Evolutionary conservation across 352 stramenopile species (phyloP), one percentile per base, ranked within the genome.

Genomic region (Globisporangium acanthophoron): DNA sequence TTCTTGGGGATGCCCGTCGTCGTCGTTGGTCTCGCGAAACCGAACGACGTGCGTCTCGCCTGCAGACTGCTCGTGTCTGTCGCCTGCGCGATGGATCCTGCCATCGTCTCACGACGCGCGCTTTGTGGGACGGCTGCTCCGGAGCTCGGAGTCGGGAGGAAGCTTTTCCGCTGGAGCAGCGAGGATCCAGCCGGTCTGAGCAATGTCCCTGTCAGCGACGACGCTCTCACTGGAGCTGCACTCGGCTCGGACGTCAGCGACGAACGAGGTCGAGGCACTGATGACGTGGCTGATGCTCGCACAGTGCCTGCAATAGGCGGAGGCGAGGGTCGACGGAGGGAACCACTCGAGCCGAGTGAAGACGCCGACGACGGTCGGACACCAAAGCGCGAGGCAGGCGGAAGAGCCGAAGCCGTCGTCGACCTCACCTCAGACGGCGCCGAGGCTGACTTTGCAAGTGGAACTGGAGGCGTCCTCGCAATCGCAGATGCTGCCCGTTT

Each of bases 401-500:
- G 56, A 15, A 37, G 59, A 24, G 29, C 8, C 24, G 45, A 37
- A 2, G 45, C 15, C 18, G 51, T 18, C 21, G 24, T 60, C 12
- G 29, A 8, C 21, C 8, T 39, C 37, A 13, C 45, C 35, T 52
- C 48, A 9, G 27, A 21, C 46, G 33, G 24, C 35, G 59, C 11
- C 15, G 47, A 41, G 3, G 54, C 27, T 6, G 59, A 27, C 41
- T 54, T 58, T 20, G 60, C 41, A 11, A 63, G 24, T 6, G 49
- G 55, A 12, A 63, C 39, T 8, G 68, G 58, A 18, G 65, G 65
- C 13, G 68, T 75, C 55, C 66, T 70, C 9, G 68, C 56, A 16
- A 75, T 75, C 3, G 65, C 54, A 37, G 68, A 61, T 12, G 68
- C 68, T 21, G 68, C 55, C 27, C 68, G 65, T 31, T 75, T 75